These are phyloP conservation scores for Pythium vanterpoolii DNA, from an alignment of 352 stramenopile genomes.

Conservation along the genomic window DNA sequence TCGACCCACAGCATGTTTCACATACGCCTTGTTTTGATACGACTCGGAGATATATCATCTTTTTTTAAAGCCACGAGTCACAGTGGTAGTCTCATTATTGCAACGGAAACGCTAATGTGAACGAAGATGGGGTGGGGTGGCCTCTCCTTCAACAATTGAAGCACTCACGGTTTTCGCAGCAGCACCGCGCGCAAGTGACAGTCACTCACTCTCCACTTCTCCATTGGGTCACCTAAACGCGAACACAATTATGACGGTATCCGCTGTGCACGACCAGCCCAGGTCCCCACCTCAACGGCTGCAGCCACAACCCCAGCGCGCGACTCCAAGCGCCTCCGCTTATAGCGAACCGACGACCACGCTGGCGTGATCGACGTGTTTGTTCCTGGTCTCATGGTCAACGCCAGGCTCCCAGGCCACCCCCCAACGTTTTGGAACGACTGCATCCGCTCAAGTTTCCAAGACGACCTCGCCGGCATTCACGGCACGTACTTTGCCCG, in stretches of 20 bases:
- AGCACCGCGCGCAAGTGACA: too few relatives aligned
- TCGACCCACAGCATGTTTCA: too few relatives aligned
- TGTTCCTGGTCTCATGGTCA: constrained; percentile 9
- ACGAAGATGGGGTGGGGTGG: not conserved
- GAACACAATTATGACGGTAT: not conserved
- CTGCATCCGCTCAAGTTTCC: constrained; percentile 25
- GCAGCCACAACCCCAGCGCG: not conserved
- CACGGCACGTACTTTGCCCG: constrained; percentile 31
- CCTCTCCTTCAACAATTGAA: too few relatives aligned
- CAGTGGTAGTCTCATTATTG: too few relatives aligned
- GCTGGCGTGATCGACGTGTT: constrained; percentile 20
- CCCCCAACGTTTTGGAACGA: constrained; percentile 4
- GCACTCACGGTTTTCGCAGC: too few relatives aligned
- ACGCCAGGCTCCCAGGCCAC: constrained; percentile 2
- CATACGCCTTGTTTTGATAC: too few relatives aligned
- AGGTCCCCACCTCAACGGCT: not conserved
- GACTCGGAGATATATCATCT: too few relatives aligned
- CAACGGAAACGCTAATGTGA: too few relatives aligned
- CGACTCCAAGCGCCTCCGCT: constrained; percentile 18
- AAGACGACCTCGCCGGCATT: constrained; percentile 35
- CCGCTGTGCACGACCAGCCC: not conserved
- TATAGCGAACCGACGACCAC: constrained; percentile 15
- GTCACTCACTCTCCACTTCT: not conserved
- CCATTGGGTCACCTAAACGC: not conserved
- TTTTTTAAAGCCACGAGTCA: too few relatives aligned